These are phyloP conservation scores for Paecilomyces niveus DNA, from an alignment of 2,329 filamentous ascomycete species.

Conservation along the genomic window DNA sequence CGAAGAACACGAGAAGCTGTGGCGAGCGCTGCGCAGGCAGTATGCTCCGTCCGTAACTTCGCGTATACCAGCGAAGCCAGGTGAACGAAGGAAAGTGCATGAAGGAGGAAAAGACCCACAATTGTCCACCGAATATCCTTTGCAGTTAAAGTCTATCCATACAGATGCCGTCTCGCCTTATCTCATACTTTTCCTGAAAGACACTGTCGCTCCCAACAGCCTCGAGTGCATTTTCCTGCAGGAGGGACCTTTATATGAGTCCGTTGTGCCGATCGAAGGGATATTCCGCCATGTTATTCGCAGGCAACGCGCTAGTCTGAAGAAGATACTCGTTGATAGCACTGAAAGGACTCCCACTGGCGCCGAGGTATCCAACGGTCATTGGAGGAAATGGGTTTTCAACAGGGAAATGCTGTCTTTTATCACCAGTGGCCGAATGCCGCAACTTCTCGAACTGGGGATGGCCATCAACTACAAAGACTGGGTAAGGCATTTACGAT, in stretches of 20 bases:
- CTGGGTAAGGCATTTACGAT: slow-evolving; percentile 54
- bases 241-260: slow-evolving; percentile 51
- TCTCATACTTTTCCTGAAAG: slow-evolving; percentile 67
- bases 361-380: slow-evolving; percentile 27
- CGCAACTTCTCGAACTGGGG: slow-evolving; percentile 61
- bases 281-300: slow-evolving; percentile 65
- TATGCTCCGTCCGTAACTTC: slow-evolving; percentile 42
- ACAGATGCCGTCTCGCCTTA: slow-evolving; percentile 64
- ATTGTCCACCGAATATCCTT: slow-evolving; percentile 46
- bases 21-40: slow-evolving; percentile 62
- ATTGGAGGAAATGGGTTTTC: slow-evolving; percentile 66
- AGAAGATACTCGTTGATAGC: slow-evolving; percentile 68
- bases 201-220: slow-evolving; percentile 69
- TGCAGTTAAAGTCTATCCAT: slow-evolving; percentile 67
- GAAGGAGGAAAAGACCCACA: slow-evolving; percentile 35
- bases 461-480: slow-evolving; percentile 67
- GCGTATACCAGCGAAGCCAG: slow-evolving; percentile 7
- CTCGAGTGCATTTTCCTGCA: slow-evolving; percentile 75
- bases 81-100: neutral
- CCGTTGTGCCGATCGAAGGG: slow-evolving; percentile 58
- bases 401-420: slow-evolving; percentile 63
- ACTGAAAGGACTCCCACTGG: slow-evolving; percentile 47
- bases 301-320: slow-evolving; percentile 63
- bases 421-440: slow-evolving; percentile 71
- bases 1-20: slow-evolving; percentile 64